Evolutionary conservation across 306 rosid genomes (phyloP).

Genomic region (Urtica urens): DNA sequence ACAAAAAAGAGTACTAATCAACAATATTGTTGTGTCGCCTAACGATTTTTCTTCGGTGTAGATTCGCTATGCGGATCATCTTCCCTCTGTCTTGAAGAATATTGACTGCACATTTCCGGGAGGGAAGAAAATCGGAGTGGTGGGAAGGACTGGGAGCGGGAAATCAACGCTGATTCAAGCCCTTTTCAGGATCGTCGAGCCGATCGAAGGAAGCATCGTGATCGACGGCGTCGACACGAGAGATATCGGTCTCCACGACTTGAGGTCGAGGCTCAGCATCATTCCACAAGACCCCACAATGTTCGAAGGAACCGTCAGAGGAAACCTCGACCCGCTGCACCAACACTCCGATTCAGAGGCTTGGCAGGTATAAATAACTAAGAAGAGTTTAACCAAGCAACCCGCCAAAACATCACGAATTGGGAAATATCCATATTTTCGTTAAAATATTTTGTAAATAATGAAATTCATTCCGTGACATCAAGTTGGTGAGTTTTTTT

Average conservation of each 20-base stretch:
- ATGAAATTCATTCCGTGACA: not conserved
- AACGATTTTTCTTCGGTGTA: conserved; percentile 20
- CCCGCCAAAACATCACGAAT: too few species aligned
- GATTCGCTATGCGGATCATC: conserved; percentile 93
- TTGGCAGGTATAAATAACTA: conserved; percentile 60
- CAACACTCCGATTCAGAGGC: conserved; percentile 52
- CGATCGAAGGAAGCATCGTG: conserved; percentile 71
- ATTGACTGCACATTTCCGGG: conserved; percentile 86
- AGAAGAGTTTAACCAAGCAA: too few species aligned
- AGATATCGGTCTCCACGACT: conserved; percentile 83
- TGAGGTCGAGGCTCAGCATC: conserved; percentile 82
- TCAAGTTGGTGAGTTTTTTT: not conserved
- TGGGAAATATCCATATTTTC: too few species aligned
- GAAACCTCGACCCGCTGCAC: conserved; percentile 67
- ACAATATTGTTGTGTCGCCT: conserved; percentile 2
- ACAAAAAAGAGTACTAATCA: not conserved
- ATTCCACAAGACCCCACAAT: conserved; percentile 87
- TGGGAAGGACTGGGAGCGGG: conserved; percentile 95
- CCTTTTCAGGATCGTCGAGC: conserved; percentile 79
- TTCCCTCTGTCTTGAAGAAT: conserved; percentile 69
- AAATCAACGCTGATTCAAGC: conserved; percentile 95
- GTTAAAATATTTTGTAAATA: not conserved
- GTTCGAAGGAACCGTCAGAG: conserved; percentile 91
- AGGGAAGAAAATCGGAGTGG: conserved; percentile 77
- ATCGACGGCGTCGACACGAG: conserved; percentile 66